A percentile compares a stretch with the other conserved stretches of the same genome.
phyloP scores from a whole-genome alignment of 148 eudicot species.

The Rhododendron molle region DNA sequence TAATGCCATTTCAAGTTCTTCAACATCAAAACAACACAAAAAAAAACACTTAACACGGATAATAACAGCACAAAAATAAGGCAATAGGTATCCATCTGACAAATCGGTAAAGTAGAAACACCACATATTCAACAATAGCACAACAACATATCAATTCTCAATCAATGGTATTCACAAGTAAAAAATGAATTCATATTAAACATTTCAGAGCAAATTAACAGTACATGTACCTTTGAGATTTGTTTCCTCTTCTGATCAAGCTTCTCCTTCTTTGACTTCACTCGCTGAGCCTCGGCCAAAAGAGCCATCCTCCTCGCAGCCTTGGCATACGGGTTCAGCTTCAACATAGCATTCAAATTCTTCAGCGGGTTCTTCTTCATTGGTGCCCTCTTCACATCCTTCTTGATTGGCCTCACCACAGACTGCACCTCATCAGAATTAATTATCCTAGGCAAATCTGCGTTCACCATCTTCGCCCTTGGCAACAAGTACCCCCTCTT shows the following conservation, averaged over 20 bases:
- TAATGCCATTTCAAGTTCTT: neutral
- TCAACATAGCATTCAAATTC: constrained; percentile 71
- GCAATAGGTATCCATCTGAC: neutral
- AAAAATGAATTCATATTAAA: neutral
- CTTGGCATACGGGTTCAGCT: constrained; percentile 85
- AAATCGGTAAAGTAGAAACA: neutral
- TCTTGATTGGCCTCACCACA: constrained; percentile 77
- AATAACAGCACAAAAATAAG: neutral
- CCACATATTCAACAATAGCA: neutral
- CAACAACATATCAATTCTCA: neutral
- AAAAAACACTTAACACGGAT: neutral
- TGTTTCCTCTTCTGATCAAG: constrained; percentile 63
- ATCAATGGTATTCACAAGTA: neutral
- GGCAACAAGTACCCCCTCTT: constrained; percentile 70
- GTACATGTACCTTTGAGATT: constrained; percentile 48
- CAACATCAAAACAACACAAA: neutral
- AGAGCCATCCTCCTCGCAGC: constrained; percentile 74
- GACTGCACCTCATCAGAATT: constrained; percentile 87
- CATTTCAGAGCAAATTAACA: neutral
- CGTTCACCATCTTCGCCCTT: constrained; percentile 76
- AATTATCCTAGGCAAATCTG: constrained; percentile 75
- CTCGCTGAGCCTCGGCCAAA: constrained; percentile 72
- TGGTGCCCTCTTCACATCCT: constrained; percentile 60
- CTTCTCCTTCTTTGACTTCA: constrained; percentile 64
- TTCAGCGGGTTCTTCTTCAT: constrained; percentile 91